A percentile compares a stretch with the other conserved stretches of the same genome.
Evolutionary conservation across 208 protist species (phyloP).

Genomic region (Crithidia sp.): DNA sequence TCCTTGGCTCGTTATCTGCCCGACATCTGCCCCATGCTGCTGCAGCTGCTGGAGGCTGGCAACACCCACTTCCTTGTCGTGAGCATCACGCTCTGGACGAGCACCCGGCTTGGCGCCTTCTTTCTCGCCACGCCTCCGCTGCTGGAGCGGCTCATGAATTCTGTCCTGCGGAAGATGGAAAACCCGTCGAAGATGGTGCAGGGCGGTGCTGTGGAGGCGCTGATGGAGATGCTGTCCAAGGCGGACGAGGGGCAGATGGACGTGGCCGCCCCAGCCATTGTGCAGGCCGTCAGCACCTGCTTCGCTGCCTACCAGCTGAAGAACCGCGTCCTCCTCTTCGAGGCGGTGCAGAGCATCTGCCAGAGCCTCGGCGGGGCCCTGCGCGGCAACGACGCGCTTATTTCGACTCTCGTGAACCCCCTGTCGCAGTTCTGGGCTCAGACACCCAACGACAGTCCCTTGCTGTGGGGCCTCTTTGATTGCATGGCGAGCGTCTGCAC

Average conservation of each 20-base stretch:
- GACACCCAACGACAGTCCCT: constrained; percentile 69
- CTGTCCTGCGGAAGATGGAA: constrained; percentile 79
- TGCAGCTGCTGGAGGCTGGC: constrained; percentile 68
- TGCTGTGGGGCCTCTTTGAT: constrained; percentile 81
- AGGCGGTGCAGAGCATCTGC: constrained; percentile 71
- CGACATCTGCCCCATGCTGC: constrained; percentile 70
- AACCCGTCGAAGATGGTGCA: constrained; percentile 86
- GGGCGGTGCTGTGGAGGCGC: constrained; percentile 64
- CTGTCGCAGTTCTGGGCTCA: constrained; percentile 69
- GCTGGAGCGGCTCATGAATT: constrained; percentile 47
- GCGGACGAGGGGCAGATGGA: constrained; percentile 59
- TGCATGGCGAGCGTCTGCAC: constrained; percentile 81
- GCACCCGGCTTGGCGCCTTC: constrained; percentile 74
- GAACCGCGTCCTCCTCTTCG: constrained; percentile 86
- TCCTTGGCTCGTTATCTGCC: constrained; percentile 80
- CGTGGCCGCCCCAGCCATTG: constrained; percentile 39
- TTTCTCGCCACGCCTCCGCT: constrained; percentile 40
- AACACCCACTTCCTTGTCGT: constrained; percentile 90
- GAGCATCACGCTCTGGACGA: constrained; percentile 91
- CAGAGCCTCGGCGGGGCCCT: constrained; percentile 53
- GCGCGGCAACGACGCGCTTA: constrained; percentile 38
- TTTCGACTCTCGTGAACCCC: constrained; percentile 54
- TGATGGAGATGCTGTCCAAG: constrained; percentile 56
- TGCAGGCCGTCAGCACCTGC: constrained; percentile 58
- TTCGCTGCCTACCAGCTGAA: constrained; percentile 85